phyloP scores from a whole-genome alignment of 306 rosid genomes.

The Vigna radiata region DNA sequence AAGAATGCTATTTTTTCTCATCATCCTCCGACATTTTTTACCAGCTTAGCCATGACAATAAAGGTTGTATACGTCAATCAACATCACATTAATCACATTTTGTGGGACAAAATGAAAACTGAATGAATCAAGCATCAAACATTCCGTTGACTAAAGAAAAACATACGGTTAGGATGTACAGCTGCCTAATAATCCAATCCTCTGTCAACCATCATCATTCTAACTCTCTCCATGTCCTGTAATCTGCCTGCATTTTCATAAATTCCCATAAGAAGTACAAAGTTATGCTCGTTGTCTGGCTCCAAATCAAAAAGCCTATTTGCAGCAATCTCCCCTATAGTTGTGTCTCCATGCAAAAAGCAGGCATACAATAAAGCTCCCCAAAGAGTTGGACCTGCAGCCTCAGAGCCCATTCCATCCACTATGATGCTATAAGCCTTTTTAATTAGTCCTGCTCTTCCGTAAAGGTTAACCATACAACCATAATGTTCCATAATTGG shows the following conservation, averaged over 20 bases:
- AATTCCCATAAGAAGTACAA: slow-evolving; percentile 75
- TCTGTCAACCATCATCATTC: slow-evolving; percentile 69
- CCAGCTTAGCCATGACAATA: too few relatives aligned
- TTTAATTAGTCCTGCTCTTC: slow-evolving; percentile 75
- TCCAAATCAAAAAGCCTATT: slow-evolving; percentile 81
- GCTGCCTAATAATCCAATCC: slow-evolving; percentile 66
- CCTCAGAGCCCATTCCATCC: slow-evolving; percentile 61
- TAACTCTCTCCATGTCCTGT: slow-evolving; percentile 71
- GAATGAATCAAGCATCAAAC: slow-evolving; percentile 3
- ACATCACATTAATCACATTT: slow-evolving; percentile 8
- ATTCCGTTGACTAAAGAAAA: neutral
- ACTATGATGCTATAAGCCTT: slow-evolving; percentile 69
- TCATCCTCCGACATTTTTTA: too few relatives aligned
- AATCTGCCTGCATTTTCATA: slow-evolving; percentile 65
- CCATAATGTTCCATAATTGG: slow-evolving; percentile 89
- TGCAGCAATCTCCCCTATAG: slow-evolving; percentile 80
- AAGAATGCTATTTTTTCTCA: too few relatives aligned
- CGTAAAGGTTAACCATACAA: slow-evolving; percentile 89
- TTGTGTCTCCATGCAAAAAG: slow-evolving; percentile 62
- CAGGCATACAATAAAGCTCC: slow-evolving; percentile 89
- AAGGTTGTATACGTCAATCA: slow-evolving; percentile 25
- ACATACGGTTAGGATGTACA: neutral
- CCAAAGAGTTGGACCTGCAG: slow-evolving; percentile 89
- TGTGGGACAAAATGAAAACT: slow-evolving; percentile 18
- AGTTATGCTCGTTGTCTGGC: slow-evolving; percentile 85